Evolutionary conservation across 2,329 filamentous ascomycete species (phyloP), one percentile per base, ranked within the genome.

Genomic region (Paraconiothyrium brasiliense): DNA sequence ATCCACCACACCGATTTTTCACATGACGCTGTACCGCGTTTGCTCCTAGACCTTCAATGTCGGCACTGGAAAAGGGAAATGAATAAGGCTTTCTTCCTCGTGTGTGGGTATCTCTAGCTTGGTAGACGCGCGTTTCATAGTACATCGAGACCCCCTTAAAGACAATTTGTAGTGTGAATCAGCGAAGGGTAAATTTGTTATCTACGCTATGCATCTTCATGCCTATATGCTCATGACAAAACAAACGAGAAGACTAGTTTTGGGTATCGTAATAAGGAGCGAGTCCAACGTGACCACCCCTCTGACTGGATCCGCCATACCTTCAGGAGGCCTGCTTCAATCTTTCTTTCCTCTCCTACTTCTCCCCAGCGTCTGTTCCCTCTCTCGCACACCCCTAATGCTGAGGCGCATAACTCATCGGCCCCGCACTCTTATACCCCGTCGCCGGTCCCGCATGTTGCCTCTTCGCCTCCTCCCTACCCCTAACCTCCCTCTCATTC

Each of bases 401-500:
- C 65, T 77, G 77, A 30, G 76, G 72, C 56, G 67, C 63, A 67
- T 80, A 80, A 44, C 71, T 66, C 78, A 80, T 80, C 50, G 69
- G 68, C 9, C 58, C 67, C 37, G 61, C 61, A 41, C 70, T 67
- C 8, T 60, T 67, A 67, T 79, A 79, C 27, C 71, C 71, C 34
- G 76, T 67, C 20, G 75, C 77, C 20, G 79, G 79, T 1, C 79
- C 79, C 1, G 78, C 78, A 71, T 71, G 78, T 35, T 74, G 62
- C 59, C 76, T 72, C 47, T 64, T 66, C 35, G 65, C 71, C 63
- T 87, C 80, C 67, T 84, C 81, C 56, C 82, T 71, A 11, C 71
- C 72, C 54, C 74, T 73, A 4, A 84, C 71, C 65, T 84, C 82
- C 37, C 80, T 72, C 68, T 84, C 82, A 62, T 80, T 80, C 66